A percentile compares a stretch with the other conserved stretches of the same genome.
Conservation (phyloP, 2,329 filamentous ascomycete genomes). For the Fusarium redolens region DNA sequence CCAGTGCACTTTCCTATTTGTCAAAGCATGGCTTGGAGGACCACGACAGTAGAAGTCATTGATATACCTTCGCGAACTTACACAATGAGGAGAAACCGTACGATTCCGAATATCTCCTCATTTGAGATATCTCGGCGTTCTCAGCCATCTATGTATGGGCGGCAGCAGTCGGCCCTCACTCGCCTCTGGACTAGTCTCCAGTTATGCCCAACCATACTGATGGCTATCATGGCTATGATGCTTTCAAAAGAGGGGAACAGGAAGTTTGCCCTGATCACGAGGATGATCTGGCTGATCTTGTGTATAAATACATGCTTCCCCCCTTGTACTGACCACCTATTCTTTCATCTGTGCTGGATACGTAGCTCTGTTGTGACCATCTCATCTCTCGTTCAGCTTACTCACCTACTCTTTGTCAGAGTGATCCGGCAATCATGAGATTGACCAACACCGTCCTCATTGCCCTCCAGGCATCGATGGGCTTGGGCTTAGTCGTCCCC, state of each 20-base stretch:
- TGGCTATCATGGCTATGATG: not conserved
- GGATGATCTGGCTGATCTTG: not conserved
- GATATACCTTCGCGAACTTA: not conserved
- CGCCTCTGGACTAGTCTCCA: not conserved
- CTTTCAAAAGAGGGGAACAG: not conserved
- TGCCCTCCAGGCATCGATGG: constrained; percentile 24
- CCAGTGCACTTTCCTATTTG: not conserved
- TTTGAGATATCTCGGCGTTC: not conserved
- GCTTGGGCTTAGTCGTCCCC: not conserved
- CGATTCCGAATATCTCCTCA: not conserved
- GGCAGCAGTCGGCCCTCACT: not conserved
- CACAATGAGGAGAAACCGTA: not conserved
- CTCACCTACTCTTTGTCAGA: not conserved
- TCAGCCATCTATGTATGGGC: not conserved
- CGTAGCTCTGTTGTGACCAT: not conserved
- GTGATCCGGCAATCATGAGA: constrained; percentile 11
- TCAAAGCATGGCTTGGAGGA: not conserved
- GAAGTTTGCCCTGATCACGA: not conserved
- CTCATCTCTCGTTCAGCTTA: not conserved
- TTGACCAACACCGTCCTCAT: not conserved
- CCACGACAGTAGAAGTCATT: not conserved
- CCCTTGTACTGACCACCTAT: not conserved
- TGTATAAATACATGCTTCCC: not conserved
- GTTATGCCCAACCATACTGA: not conserved
- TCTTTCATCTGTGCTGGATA: not conserved